Conservation (phyloP, 2,329 filamentous ascomycete species). For the Dothideomycetidae sp. region DNA sequence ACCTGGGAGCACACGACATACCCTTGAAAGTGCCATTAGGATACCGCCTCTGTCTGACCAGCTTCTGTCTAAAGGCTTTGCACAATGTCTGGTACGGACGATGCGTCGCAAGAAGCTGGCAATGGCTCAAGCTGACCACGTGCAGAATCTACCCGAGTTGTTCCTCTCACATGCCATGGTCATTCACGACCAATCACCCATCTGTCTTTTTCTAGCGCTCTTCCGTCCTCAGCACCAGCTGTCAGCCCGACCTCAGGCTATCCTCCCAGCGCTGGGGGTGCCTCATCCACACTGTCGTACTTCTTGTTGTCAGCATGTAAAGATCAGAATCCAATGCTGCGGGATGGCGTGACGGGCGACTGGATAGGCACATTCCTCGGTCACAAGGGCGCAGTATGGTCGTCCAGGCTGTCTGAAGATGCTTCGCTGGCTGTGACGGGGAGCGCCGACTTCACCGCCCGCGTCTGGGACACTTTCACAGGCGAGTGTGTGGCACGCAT, state of each 20-base stretch:
- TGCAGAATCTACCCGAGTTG: constrained; percentile 43
- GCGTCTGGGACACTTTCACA: constrained; percentile 93
- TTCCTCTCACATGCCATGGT: constrained; percentile 85
- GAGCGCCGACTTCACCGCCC: constrained; percentile 81
- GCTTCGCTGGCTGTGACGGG: constrained; percentile 80
- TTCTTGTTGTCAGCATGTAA: constrained; percentile 68
- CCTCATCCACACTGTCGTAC: constrained; percentile 41
- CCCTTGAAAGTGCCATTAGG: too few species aligned
- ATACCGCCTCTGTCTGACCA: too few species aligned
- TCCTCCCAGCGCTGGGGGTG: constrained; percentile 1
- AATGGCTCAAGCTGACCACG: too few species aligned
- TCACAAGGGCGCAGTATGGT: constrained; percentile 97
- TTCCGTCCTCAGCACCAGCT: constrained; percentile 24
- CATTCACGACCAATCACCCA: constrained; percentile 88
- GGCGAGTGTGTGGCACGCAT: constrained; percentile 79
- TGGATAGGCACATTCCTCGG: constrained; percentile 98
- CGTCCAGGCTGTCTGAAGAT: constrained; percentile 79
- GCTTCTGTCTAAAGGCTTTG: too few species aligned
- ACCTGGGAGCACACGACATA: too few species aligned
- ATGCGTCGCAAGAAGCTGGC: too few species aligned
- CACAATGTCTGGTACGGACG: too few species aligned
- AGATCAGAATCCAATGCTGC: constrained; percentile 98
- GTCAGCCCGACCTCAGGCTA: constrained; percentile 11
- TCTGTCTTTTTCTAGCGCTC: constrained; percentile 71
- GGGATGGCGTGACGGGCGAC: constrained; percentile 87